Evolutionary conservation across 202 grass and related monocot species (phyloP), one percentile per base, ranked within the genome.

Genomic region (Brachypodium distachyon): DNA sequence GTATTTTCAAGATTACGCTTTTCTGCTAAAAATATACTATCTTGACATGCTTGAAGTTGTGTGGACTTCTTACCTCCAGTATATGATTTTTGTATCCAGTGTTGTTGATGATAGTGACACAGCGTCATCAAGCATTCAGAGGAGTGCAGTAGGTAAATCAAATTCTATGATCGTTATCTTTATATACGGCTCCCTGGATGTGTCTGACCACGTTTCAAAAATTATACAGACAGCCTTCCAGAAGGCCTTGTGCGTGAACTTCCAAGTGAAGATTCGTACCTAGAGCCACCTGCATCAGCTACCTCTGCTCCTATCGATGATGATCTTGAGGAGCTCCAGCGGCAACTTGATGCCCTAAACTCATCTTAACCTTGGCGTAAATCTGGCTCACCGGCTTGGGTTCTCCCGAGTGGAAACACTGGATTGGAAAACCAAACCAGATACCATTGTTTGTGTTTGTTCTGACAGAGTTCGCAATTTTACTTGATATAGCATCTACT

Each of bases 231-330:
- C 83, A 58, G 48, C 84, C 95, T 97, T 77, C 95, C 95, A 6
- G 95, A 97, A 86, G 95, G 95, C 23, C 91, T 97, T 72, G 70
- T 90, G 38, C 89, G 80, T 27, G 95, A 98, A 57, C 95, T 98
- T 70, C 95, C 95, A 44, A 70, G 63, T 56, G 95, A 89, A 42
- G 95, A 98, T 55, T 81, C 70, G 38, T 90, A 84, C 50, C 16
- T 81, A 60, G 89, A 81, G 52, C 79, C 80, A 81, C 26, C 49
- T 19, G 81, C 48, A n/a, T 41, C 56, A 22, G 74, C 50, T 43
- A 84, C 28, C 38, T 66, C 74, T 4, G 42, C 41, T 19, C 67
- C 69, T 52, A 55, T 90, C 9, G 89, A 84, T 1, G 89, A 94
- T 74, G 89, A 98, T 70, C 84, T 98, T 36, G 91, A 90, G 72